These are phyloP conservation scores for Blastomyces silverae DNA, from an alignment of 2,329 filamentous ascomycete species.

Conservation along the genomic window DNA sequence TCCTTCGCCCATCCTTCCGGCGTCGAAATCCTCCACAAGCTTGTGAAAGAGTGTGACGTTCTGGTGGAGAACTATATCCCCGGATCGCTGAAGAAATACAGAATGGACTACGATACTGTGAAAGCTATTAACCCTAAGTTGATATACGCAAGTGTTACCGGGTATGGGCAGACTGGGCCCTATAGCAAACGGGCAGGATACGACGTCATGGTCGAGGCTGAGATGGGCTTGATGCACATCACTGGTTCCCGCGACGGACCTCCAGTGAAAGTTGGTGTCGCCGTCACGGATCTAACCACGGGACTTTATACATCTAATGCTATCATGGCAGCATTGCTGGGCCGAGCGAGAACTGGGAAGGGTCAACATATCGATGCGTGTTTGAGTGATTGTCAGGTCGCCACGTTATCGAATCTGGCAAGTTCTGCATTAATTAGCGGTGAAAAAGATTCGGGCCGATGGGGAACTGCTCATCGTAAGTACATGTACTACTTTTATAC, in stretches of 20 bases:
- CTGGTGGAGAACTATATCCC: conserved; percentile 97
- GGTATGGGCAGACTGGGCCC: conserved; percentile 91
- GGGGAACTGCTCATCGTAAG: conserved; percentile 91
- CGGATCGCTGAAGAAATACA: conserved; percentile 80
- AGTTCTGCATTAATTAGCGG: conserved; percentile 86
- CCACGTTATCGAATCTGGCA: conserved; percentile 89
- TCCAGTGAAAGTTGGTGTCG: conserved; percentile 94
- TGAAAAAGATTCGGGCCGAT: conserved; percentile 76
- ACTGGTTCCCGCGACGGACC: conserved; percentile 81
- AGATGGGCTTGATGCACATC: conserved; percentile 98
- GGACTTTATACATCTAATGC: conserved; percentile 92
- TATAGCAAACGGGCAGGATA: conserved; percentile 85
- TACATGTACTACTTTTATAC: conserved; percentile 21
- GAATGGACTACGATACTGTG: conserved; percentile 78
- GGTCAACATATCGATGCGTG: conserved; percentile 92
- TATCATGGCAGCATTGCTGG: conserved; percentile 88
- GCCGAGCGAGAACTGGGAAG: conserved; percentile 62
- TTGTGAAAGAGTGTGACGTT: conserved; percentile 80
- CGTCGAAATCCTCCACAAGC: conserved; percentile 76
- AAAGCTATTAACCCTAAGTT: conserved; percentile 73
- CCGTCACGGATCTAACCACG: conserved; percentile 92
- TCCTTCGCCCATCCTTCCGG: conserved; percentile 83
- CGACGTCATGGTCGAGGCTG: conserved; percentile 98
- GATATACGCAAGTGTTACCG: conserved; percentile 94
- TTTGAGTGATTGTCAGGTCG: conserved; percentile 89